Conservation (phyloP, 768 basidiomycete species). For the Serpula lacrymans region DNA sequence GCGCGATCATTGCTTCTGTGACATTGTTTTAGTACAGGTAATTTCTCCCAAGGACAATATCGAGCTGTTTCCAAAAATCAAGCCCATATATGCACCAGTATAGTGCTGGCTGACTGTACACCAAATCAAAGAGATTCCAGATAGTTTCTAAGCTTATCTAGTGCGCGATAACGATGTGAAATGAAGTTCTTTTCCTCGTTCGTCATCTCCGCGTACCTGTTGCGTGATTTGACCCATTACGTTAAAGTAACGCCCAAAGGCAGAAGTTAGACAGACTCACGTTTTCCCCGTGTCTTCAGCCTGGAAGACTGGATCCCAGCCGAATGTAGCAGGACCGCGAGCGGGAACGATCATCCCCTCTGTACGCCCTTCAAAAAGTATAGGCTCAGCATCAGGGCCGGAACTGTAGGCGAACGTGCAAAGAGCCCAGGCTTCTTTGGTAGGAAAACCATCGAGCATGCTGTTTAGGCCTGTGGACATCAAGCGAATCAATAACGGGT, state of each 20-base stretch:
- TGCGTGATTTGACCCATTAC: neutral
- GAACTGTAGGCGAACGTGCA: constrained; percentile 96
- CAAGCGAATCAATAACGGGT: neutral
- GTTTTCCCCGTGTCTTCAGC: constrained; percentile 74
- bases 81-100: too few species aligned
- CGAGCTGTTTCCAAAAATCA: too few species aligned
- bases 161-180: constrained; percentile 62
- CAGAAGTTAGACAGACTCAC: constrained; percentile 39
- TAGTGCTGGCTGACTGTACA: too few species aligned
- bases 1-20: too few species aligned
- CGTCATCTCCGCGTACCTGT: constrained; percentile 68
- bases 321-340: constrained; percentile 74
- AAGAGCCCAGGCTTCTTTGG: constrained; percentile 79
- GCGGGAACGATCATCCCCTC: constrained; percentile 88
- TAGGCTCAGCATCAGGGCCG: constrained; percentile 75
- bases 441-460: constrained; percentile 72
- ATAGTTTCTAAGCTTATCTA: constrained; percentile 51
- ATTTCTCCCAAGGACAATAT: too few species aligned
- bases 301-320: constrained; percentile 90
- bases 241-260: neutral
- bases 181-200: constrained; percentile 59
- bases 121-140: constrained; percentile 22
- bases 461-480: constrained; percentile 86
- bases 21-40: too few species aligned
- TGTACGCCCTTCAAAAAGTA: constrained; percentile 84